Evolutionary conservation across 495 filamentous ascomycete species (phyloP).

Genomic region (Tuber brumale): DNA sequence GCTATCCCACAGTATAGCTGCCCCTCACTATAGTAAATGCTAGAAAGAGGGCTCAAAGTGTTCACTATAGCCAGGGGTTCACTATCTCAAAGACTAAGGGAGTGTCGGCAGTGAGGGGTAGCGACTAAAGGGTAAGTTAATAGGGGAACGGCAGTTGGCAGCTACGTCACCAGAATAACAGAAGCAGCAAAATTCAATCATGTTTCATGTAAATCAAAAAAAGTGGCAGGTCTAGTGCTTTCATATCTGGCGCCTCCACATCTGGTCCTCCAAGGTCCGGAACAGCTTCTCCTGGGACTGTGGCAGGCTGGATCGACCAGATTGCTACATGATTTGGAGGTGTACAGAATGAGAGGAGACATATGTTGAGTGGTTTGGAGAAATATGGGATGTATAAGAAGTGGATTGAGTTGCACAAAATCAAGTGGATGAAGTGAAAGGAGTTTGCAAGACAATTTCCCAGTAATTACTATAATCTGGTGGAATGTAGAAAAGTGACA

Average conservation of each 20-base stretch:
- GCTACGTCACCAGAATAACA: no score
- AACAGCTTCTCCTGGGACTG: no score
- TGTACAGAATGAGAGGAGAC: background rate
- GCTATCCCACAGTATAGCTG: no score
- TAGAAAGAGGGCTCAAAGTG: background rate
- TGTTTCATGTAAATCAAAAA: background rate
- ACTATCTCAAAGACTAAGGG: background rate
- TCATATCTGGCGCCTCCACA: background rate
- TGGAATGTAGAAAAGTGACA: background rate
- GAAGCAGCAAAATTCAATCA: background rate
- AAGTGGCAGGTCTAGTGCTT: background rate
- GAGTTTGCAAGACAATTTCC: background rate
- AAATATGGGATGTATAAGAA: background rate
- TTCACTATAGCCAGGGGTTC: background rate
- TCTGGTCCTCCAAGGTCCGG: background rate
- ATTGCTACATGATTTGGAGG: background rate
- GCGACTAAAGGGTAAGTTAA: background rate
- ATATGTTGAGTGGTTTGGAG: background rate
- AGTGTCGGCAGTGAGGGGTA: background rate
- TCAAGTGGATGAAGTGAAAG: background rate
- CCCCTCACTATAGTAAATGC: background rate
- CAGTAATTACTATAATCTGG: background rate
- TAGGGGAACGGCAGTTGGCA: no score
- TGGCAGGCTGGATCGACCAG: background rate
- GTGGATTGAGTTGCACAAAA: background rate